Conservation (phyloP, 176 grass and related monocot species). For the Oryza nivara region DNA sequence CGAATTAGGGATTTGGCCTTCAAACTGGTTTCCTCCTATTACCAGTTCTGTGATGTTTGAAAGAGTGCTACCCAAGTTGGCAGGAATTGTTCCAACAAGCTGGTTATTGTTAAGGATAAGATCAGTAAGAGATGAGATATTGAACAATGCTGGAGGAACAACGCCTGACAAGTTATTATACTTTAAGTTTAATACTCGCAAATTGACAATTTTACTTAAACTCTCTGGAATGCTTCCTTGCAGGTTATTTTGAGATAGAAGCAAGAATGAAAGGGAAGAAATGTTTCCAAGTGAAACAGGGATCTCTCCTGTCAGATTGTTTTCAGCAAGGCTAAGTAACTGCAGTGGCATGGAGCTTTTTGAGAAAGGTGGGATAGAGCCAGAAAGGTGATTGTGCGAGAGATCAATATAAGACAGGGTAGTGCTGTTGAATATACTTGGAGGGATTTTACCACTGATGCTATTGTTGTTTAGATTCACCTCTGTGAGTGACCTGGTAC, state of each 20-base stretch:
- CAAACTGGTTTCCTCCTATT: not conserved
- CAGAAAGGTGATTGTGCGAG: not conserved
- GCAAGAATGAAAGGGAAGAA: not conserved
- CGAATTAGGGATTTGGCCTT: not conserved
- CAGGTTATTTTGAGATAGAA: constrained; percentile 6
- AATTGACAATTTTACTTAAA: not conserved
- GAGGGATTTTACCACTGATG: constrained; percentile 34
- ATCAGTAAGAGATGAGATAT: not conserved
- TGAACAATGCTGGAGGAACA: constrained; percentile 27
- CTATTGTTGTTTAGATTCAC: constrained; percentile 30
- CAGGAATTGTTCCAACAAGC: constrained; percentile 1
- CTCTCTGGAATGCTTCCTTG: constrained; percentile 16
- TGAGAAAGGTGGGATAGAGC: not conserved
- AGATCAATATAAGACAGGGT: constrained; percentile 9
- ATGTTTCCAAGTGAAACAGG: constrained; percentile 27
- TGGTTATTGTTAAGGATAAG: not conserved
- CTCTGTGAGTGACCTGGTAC: not conserved
- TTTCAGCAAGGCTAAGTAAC: not conserved
- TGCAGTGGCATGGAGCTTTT: not conserved
- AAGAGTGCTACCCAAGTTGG: not conserved
- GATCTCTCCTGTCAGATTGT: constrained; percentile 17
- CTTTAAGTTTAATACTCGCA: not conserved
- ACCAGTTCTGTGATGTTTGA: not conserved
- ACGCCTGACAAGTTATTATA: constrained; percentile 19
- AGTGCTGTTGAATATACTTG: not conserved